Base-by-base conservation (phyloP, 257 asterid species). In the Echium plantagineum region DNA sequence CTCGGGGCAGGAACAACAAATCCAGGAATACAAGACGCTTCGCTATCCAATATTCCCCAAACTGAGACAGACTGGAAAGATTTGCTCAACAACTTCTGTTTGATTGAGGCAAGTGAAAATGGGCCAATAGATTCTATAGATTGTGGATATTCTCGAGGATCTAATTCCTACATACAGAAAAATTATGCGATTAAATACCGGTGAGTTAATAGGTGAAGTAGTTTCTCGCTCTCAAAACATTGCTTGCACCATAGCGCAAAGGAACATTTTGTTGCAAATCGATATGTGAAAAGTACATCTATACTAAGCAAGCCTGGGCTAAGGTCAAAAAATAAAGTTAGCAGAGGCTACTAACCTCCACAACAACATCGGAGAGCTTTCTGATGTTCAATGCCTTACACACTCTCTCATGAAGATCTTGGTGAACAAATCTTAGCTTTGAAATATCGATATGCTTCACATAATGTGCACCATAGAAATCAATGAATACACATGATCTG, bases 291-390 rank as follows among this genome's bases (percentile, higher is more conserved):
- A 70, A 47, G 67, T 31, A 63, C 57, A 66, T 54, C 55, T 35
- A 71, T 48, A 67, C 35, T 52, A 32, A 67, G 18, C 4, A 63
- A 51, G 60, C 58, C n/a, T 4, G 9, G 20, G 21, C 24, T 12
- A 53, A 57, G 38, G n/a, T 57, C n/a, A 42, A 56, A 17, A 63
- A 16, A 18, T 42, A 56, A 55, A 62, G 60, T 26, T 35, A 26
- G 5, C 3, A 24, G 32, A 32, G 58, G 32, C 20, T 58, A 35
- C 67, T 24, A 82, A 90, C 97, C 97, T 90, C 97, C 68, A 83
- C 77, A 69, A 90, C 97, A 51, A 85, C 91, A 73, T 85, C 94
- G 20, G 95, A 90, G 51, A 90, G 95, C 81, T 81, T 85, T 81
- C 74, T 80, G 61, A 90, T 82, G 65, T 94, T 83, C 68, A 90